A percentile compares a stretch with the other conserved stretches of the same genome.
Evolutionary conservation across 2,329 filamentous ascomycete species (phyloP).

Genomic region (Trichothecium sympodiale): DNA sequence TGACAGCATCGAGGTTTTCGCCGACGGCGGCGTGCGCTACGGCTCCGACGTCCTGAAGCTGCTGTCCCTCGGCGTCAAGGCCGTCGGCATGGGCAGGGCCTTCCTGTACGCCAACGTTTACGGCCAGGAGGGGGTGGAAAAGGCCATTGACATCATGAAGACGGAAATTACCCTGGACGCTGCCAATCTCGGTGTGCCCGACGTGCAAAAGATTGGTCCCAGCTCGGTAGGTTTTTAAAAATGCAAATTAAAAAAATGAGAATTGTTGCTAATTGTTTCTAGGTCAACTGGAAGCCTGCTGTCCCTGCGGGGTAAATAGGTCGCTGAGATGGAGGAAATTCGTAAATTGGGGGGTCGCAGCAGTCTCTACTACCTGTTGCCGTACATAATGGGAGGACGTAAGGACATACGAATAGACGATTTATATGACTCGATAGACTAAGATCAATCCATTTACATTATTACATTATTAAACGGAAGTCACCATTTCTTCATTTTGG

Average conservation of each 20-base stretch:
- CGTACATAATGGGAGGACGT: too few relatives aligned
- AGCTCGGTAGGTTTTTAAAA: conserved; percentile 2
- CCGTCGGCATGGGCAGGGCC: conserved; percentile 1
- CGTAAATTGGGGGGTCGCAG: too few relatives aligned
- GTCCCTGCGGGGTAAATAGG: too few relatives aligned
- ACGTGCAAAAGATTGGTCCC: conserved; percentile 15
- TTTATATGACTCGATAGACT: too few relatives aligned
- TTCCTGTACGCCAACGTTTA: conserved; percentile 36
- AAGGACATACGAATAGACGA: too few relatives aligned
- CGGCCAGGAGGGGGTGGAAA: conserved; percentile 30
- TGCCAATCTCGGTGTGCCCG: conserved; percentile 4
- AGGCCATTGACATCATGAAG: conserved; percentile 26
- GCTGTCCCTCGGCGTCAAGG: conserved; percentile 1
- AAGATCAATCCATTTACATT: too few relatives aligned
- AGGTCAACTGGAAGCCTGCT: too few relatives aligned
- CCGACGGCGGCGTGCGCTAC: conserved; percentile 31
- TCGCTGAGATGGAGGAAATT: too few relatives aligned
- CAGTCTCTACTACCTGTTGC: too few relatives aligned
- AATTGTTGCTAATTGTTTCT: too few relatives aligned
- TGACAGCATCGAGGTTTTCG: conserved; percentile 24
- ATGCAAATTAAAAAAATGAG: neutral
- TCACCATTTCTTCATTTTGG: too few relatives aligned
- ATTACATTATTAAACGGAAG: too few relatives aligned
- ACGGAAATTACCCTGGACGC: conserved; percentile 27
- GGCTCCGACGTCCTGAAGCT: conserved; percentile 31